Percentiles rank a stretch among this genome's conserved stretches.
Evolutionary conservation across 768 basidiomycete species (phyloP).

Genomic region (Pleurotus pulmonarius): DNA sequence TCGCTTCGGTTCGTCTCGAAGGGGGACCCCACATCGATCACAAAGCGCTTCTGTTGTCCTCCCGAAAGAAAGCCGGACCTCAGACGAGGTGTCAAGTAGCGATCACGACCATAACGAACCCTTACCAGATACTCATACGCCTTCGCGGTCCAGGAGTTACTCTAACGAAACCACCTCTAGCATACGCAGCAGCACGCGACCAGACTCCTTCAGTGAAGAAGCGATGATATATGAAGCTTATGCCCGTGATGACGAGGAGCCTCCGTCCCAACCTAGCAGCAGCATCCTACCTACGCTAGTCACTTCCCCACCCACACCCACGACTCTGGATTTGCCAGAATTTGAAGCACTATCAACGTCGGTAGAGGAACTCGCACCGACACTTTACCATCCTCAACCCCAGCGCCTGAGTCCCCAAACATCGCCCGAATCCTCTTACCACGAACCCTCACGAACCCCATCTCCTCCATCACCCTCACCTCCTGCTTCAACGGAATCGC

Average conservation of each 20-base stretch:
- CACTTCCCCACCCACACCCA: conserved; percentile 25
- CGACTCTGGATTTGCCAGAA: conserved; percentile 12
- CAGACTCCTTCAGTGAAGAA: conserved; percentile 81
- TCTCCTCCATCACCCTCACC: conserved; percentile 18
- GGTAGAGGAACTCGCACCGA: conserved; percentile 31
- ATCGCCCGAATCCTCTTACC: conserved; percentile 25
- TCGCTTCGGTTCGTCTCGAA: conserved; percentile 62
- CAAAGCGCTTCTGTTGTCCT: conserved; percentile 19
- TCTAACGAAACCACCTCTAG: conserved; percentile 39
- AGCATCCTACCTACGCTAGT: conserved; percentile 20
- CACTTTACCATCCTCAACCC: conserved; percentile 67
- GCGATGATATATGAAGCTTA: conserved; percentile 84
- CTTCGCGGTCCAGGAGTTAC: conserved; percentile 33
- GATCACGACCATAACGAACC: conserved; percentile 56
- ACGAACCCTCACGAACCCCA: conserved; percentile 21
- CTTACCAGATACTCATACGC: conserved; percentile 20
- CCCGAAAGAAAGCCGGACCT: conserved; percentile 48
- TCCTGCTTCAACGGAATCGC: conserved; percentile 10
- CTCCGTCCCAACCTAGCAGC: conserved; percentile 1
- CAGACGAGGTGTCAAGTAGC: conserved; percentile 69
- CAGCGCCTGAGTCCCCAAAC: conserved; percentile 46
- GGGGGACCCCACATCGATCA: conserved; percentile 19
- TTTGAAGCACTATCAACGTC: conserved; percentile 28
- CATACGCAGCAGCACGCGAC: conserved; percentile 32
- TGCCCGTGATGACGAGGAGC: conserved; percentile 43